Base-by-base conservation (phyloP, 257 asterid species). In the Thymus quinquecostatus region DNA sequence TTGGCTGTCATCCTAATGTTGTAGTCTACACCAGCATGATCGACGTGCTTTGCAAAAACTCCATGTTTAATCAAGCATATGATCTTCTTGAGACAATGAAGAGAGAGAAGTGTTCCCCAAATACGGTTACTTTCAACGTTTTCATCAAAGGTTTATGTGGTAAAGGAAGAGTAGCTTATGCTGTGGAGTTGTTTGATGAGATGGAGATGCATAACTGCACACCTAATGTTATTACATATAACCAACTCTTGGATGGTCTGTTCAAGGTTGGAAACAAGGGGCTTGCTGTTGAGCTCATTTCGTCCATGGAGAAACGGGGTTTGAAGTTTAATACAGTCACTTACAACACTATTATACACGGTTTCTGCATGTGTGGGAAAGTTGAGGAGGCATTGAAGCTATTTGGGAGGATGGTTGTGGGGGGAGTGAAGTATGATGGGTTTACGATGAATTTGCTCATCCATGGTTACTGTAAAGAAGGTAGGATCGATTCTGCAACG, bases 21-120 rank as follows among this genome's bases (percentile, higher is more conserved):
- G 89, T 94, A 11, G 85, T 79, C 3, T 91, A 89, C 43, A 94
- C 98, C 2, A 84, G 90, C 84, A 86, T 94, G 96, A 82, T 91
- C 71, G 91, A 89, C 49, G 90, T 62, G n/a, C 89, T 91, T 14
- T 86, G 96, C 64, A 68, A 80, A 66, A 86, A 84, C 74, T 82
- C 77, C 75, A 81, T 91, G 95, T 86, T 91, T 71, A 72, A 84
- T 34, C 75, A 80, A 79, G 97, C 97, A 66, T 86, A 83, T 75
- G 60, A 76, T 59, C 87, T 94, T 78, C 55, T 94, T 8, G 82
- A 74, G 44, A 77, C 68, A 9, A 91, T 94, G 97, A 74, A 29
- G 47, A 69, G 34, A 60, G 91, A 85, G 8, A 79, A 84, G 38
- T 87, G 94, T 75, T 85, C 85, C 1, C 98, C 97, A 29, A 91